Evolutionary conservation across 208 protist species (phyloP).

Genomic region (Trichomonas vaginalis): DNA sequence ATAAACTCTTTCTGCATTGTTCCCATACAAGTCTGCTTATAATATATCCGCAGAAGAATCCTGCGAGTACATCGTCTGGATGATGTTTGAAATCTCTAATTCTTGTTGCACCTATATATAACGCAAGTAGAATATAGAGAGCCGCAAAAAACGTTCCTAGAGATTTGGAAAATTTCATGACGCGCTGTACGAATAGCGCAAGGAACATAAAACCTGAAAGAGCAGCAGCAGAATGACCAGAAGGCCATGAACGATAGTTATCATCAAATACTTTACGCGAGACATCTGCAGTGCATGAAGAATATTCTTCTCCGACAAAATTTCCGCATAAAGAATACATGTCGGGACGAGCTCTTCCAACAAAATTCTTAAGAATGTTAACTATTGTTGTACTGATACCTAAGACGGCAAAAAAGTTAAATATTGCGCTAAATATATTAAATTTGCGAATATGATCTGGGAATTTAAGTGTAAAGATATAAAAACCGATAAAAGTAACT

Average conservation of each 20-base stretch:
- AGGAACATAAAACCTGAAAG: not conserved
- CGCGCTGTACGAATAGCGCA: not conserved
- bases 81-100: not conserved
- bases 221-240: not conserved
- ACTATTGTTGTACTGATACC: not conserved
- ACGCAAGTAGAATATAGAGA: not conserved
- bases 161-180: not conserved
- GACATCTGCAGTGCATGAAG: not conserved
- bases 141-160: not conserved
- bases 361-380: not conserved
- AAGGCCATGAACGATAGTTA: not conserved
- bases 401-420: not conserved
- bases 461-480: not conserved
- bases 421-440: not conserved
- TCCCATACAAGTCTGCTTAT: not conserved
- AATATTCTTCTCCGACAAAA: not conserved
- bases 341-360: not conserved
- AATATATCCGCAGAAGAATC: not conserved
- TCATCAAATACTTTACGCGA: not conserved
- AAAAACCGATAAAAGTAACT: not conserved
- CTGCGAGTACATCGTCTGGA: not conserved
- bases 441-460: not conserved
- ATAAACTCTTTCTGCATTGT: not conserved
- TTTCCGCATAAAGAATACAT: not conserved
- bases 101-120: not conserved